Percentiles rank a stretch among this genome's conserved stretches.
Conservation (phyloP, 2,329 filamentous ascomycete genomes). For the Seiridium cupressi region DNA sequence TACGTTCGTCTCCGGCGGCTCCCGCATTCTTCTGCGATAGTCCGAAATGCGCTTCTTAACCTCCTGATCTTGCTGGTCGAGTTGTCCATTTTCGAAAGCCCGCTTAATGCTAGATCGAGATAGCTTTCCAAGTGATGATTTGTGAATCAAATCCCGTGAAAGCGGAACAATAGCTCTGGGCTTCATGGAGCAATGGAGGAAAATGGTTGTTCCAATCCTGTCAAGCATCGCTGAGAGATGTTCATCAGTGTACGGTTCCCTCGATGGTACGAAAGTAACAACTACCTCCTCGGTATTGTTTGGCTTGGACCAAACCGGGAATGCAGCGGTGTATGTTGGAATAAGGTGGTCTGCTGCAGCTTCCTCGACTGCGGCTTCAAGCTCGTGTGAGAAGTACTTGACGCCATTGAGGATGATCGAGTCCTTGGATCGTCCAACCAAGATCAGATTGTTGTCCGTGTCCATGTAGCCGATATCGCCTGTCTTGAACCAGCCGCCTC, state of each 20-base stretch:
- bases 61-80: not conserved
- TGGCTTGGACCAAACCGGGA: slow-evolving; percentile 23
- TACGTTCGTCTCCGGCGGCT: not conserved
- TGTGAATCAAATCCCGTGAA: not conserved
- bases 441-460: slow-evolving; percentile 27
- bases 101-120: not conserved
- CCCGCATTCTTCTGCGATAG: not conserved
- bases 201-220: not conserved
- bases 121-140: slow-evolving; percentile 9
- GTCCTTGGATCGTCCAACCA: slow-evolving; percentile 40
- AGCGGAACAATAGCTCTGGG: slow-evolving; percentile 12
- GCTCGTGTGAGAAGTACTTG: slow-evolving; percentile 34
- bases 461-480: slow-evolving; percentile 37
- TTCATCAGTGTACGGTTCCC: not conserved
- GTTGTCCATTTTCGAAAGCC: slow-evolving; percentile 3
- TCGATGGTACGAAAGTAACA: not conserved
- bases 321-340: slow-evolving; percentile 34
- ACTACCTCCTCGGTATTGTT: slow-evolving; percentile 6
- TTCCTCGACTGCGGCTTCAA: slow-evolving; percentile 37
- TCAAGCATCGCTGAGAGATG: slow-evolving; percentile 10
- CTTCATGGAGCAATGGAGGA: slow-evolving; percentile 7
- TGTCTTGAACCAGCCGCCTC: slow-evolving; percentile 42
- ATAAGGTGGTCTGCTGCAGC: slow-evolving; percentile 21
- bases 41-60: not conserved
- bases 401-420: slow-evolving; percentile 45